Conservation (phyloP, 164 flowering plant genomes). For the Vitis amurensis region DNA sequence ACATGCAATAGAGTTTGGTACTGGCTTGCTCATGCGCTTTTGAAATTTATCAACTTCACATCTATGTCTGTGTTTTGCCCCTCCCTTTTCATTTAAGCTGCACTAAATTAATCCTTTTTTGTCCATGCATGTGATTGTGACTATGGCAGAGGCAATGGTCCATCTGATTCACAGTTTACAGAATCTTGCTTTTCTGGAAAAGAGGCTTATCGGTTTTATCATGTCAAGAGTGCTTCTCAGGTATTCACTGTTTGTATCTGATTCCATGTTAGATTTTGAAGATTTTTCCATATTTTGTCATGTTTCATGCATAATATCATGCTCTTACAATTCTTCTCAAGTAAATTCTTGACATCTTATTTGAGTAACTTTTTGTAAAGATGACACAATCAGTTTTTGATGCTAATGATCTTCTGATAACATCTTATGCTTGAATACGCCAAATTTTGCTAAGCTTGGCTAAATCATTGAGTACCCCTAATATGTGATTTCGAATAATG, state of each 20-base stretch:
- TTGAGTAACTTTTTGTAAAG: neutral
- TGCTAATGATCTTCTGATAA: neutral
- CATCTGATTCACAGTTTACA: slow-evolving; percentile 25
- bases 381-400: neutral
- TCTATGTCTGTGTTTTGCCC: too few species aligned
- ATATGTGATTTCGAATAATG: neutral
- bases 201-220: slow-evolving; percentile 54
- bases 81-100: neutral
- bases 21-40: too few species aligned
- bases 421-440: neutral
- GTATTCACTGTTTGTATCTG: slow-evolving; percentile 19
- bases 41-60: too few species aligned
- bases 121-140: slow-evolving; percentile 4
- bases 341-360: neutral
- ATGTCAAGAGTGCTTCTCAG: slow-evolving; percentile 66
- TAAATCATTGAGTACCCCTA: neutral
- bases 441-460: neutral
- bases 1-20: too few species aligned
- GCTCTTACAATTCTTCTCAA: neutral
- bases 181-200: slow-evolving; percentile 30
- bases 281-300: too few species aligned
- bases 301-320: neutral
- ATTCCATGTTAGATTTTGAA: slow-evolving; percentile 17
- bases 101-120: slow-evolving; percentile 2
- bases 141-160: slow-evolving; percentile 34